Base-by-base conservation (phyloP, 2,329 filamentous ascomycete species). In the Chaetomium globosum region DNA sequence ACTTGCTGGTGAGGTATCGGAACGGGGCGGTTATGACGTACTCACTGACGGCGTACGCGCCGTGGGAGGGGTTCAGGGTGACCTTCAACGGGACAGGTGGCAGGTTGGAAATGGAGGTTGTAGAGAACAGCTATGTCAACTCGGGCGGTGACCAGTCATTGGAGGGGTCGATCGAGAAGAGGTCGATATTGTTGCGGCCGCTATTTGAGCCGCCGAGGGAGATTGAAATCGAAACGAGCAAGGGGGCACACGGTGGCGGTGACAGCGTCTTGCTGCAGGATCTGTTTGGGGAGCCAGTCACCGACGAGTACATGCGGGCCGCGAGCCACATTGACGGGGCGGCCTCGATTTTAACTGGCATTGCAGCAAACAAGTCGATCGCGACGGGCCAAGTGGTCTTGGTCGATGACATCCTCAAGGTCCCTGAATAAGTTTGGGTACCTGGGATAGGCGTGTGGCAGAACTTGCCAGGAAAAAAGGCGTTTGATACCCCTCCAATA, bases 101-200 rank as follows among this genome's bases (percentile, higher is more conserved):
- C 0, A 76, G 86, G 0, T 72, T 88, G 2, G 86, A 88, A 74
- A 78, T 87, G 63, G 84, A 88, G 70, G 83, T 88, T 0, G 83
- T 88, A 0, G 86, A 88, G 74, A 84, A 84, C 65, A 84, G 82
- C 68, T 88, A 88, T 68, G 83, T 85, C 48, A 87, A 86, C 72
- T 83, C 84, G 1, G 85, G 85, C 0, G 85, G 85, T 0, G 83
- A 86, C 33, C 85, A 87, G 72, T 78, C 80, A 1, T 72, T 78
- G 0, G 83, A 87, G 69, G 85, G 84, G 0, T 81, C 81, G 0
- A 74, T 86, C 9, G 83, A 86, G 71, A 77, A 73, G 54, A 77
- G 80, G 53, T 78, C 77, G 2, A 80, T 87, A 33, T 73, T 82
- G 6, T 70, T 88, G 30, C 75, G 84, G 61, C 83, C 80, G 12